phyloP scores from a whole-genome alignment of 352 stramenopile species.

The Pythium monospermum region DNA sequence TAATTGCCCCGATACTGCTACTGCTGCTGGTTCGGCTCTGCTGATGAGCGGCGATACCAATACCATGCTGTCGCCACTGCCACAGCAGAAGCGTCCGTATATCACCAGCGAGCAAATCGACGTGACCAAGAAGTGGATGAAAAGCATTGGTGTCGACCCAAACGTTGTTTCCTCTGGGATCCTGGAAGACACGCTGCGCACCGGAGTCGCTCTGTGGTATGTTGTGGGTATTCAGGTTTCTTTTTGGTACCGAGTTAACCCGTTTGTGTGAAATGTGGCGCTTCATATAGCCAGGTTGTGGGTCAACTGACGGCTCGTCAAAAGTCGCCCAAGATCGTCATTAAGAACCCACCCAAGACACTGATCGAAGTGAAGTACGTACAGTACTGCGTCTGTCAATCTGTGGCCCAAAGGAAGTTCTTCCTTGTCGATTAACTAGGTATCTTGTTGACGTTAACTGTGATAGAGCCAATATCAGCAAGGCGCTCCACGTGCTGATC shows the following conservation, averaged over 20 bases:
- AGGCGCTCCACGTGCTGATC: neutral
- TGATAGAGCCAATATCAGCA: slow-evolving; percentile 9
- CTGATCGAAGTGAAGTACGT: too few relatives aligned
- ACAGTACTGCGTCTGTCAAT: too few relatives aligned
- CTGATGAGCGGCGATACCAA: neutral
- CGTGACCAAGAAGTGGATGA: slow-evolving; percentile 19
- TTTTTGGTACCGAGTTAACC: neutral
- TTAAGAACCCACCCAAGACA: slow-evolving; percentile 9
- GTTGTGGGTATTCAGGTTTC: too few relatives aligned
- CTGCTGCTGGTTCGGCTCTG: too few relatives aligned
- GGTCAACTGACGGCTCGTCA: neutral
- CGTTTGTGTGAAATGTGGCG: neutral
- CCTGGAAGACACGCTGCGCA: slow-evolving; percentile 33
- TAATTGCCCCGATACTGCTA: too few relatives aligned
- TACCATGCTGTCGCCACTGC: neutral
- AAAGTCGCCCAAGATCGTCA: neutral
- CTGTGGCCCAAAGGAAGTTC: too few relatives aligned
- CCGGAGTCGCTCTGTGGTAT: slow-evolving; percentile 38
- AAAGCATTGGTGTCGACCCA: slow-evolving; percentile 6
- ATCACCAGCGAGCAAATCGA: slow-evolving; percentile 30
- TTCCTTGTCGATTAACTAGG: too few relatives aligned
- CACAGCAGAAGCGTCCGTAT: slow-evolving; percentile 8
- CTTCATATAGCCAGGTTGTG: slow-evolving; percentile 5
- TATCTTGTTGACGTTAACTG: neutral
- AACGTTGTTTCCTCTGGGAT: slow-evolving; percentile 17